These are phyloP conservation scores for Starmerella bacillaris DNA, from an alignment of 805 yeast genomes.

Conservation along the genomic window DNA sequence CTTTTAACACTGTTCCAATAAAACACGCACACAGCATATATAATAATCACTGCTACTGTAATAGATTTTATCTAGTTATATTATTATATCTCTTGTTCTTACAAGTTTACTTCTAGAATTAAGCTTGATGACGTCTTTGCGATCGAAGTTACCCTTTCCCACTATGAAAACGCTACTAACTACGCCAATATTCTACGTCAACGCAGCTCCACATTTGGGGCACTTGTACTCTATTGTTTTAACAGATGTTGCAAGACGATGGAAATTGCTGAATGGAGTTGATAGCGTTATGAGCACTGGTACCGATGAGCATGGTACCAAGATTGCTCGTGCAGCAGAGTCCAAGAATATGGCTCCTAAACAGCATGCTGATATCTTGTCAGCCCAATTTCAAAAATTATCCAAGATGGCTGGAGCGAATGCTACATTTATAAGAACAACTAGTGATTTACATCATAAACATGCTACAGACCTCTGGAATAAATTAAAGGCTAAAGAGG, in stretches of 20 bases:
- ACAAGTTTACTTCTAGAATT: slow-evolving; percentile 12
- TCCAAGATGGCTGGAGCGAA: slow-evolving; percentile 41
- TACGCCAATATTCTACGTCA: slow-evolving; percentile 90
- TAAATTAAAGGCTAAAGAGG: slow-evolving; percentile 37
- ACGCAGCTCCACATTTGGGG: slow-evolving; percentile 88
- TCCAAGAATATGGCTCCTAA: slow-evolving; percentile 38
- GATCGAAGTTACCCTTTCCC: not conserved
- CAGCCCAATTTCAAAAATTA: slow-evolving; percentile 43
- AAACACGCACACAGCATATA: not conserved
- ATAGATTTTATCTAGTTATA: no score
- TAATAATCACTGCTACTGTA: no score
- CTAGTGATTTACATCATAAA: slow-evolving; percentile 57
- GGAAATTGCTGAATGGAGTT: slow-evolving; percentile 36
- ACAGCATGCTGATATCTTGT: slow-evolving; percentile 52
- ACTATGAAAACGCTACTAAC: slow-evolving; percentile 27
- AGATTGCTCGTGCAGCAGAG: slow-evolving; percentile 73
- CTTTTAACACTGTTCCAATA: slow-evolving; percentile 78
- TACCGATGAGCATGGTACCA: slow-evolving; percentile 92
- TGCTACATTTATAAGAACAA: slow-evolving; percentile 74
- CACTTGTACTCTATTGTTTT: slow-evolving; percentile 77
- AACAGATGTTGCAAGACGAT: slow-evolving; percentile 61
- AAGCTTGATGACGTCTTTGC: not conserved
- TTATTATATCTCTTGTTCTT: no score
- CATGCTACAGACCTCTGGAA: slow-evolving; percentile 61
- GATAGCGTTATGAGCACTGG: slow-evolving; percentile 61